Conservation (phyloP, 2,329 filamentous ascomycete genomes). For the Pseudocercospora ulei region DNA sequence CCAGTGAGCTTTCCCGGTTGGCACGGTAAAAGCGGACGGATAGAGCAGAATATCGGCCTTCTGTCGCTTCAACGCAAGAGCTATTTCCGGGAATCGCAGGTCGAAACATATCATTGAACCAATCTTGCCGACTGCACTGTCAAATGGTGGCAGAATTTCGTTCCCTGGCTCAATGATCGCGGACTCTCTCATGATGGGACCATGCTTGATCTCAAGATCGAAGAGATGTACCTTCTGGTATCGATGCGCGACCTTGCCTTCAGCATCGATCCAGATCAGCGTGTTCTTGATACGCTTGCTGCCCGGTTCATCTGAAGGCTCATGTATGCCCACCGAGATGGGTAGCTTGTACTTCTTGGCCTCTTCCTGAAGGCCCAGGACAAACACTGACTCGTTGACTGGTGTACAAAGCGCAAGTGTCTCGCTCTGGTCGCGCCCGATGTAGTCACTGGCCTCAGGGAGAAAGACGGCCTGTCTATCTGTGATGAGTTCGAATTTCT, state of each 20-base stretch:
- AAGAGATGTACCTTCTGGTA: slow-evolving; percentile 83
- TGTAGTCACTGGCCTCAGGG: slow-evolving; percentile 86
- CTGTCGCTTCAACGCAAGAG: slow-evolving; percentile 55
- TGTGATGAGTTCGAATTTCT: slow-evolving; percentile 9
- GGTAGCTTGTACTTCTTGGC: slow-evolving; percentile 56
- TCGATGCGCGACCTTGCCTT: slow-evolving; percentile 49
- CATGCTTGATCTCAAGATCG: slow-evolving; percentile 50
- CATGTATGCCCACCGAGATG: slow-evolving; percentile 82
- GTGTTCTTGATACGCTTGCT: slow-evolving; percentile 52
- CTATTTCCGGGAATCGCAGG: slow-evolving; percentile 69
- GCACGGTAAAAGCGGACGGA: slow-evolving; percentile 81
- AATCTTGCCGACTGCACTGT: slow-evolving; percentile 62
- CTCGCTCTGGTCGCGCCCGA: slow-evolving; percentile 58
- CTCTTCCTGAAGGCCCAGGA: slow-evolving; percentile 60
- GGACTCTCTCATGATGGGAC: slow-evolving; percentile 54
- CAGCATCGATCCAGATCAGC: slow-evolving; percentile 55
- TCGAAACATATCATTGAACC: slow-evolving; percentile 86
- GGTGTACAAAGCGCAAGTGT: slow-evolving; percentile 62
- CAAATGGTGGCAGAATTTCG: slow-evolving; percentile 57
- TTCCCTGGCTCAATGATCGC: slow-evolving; percentile 59
- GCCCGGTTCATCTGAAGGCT: slow-evolving; percentile 47
- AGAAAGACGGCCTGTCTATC: slow-evolving; percentile 65
- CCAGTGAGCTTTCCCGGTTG: slow-evolving; percentile 82
- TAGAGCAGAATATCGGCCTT: slow-evolving; percentile 71
- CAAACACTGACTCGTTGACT: slow-evolving; percentile 58